Base-by-base conservation (phyloP, 345 rosid species). In the Gynandropsis gynandra region DNA sequence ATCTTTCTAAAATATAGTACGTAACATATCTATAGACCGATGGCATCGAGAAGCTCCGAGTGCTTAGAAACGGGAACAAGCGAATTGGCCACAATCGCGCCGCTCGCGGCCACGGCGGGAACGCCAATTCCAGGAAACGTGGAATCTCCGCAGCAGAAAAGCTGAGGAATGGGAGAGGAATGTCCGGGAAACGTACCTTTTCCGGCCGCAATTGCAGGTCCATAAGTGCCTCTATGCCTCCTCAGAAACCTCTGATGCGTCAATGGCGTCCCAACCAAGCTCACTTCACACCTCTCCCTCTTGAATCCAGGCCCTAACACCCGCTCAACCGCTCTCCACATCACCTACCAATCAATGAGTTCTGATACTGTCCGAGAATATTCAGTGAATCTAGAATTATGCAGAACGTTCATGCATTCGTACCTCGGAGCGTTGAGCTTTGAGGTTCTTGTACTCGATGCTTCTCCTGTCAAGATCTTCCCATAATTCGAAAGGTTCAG, bases 121-220 rank as follows among this genome's bases (percentile, higher is more conserved):
- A 89, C 87, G 8, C 96, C 94, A 15, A 83, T 83, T 56, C 95
- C 98, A 0, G 95, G 95, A 65, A 89, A 89, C 38, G 96, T 90
- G 1, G 98, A 89, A 66, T 89, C 96, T 10, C 95, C 94, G 4
- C 96, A 86, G 57, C 89, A 81, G 69, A 78, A 68, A 33, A 89
- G 89, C 65, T 83, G 94, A 0, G 81, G 63, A 31, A 89, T 72
- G 10, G 94, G 90, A 12, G 88, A 71, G n/a, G 94, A 71, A 64
- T 89, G 95, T 13, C 94, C 90, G 0, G 88, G 97, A 70, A 89
- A 86, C 3, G 82, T 47, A 62, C 45, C 78, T 65, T 86, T 84
- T 4, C 94, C 96, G 0, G 95, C 96, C 67, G 83, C 68, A 54
- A 86, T 83, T 0, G 96, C 92, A 0, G 96, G 89, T 36, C 95